Base-by-base conservation (phyloP, 192 early-diverging fungal species). In the Rhizophagus prolifer region DNA sequence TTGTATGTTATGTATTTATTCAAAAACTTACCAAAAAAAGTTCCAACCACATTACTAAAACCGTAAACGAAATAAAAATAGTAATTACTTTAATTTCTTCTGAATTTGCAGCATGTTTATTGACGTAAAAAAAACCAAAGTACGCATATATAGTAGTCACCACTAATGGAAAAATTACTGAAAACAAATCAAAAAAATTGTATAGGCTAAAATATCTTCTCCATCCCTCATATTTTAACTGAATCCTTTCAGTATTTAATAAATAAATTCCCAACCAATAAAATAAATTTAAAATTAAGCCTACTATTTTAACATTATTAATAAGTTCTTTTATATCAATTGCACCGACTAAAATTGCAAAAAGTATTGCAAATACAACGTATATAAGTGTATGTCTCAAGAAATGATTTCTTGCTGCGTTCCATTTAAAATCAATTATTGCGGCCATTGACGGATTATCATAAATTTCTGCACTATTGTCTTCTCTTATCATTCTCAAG, bases 161-260 rank as follows among this genome's bases (percentile, higher is more conserved):
- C 16, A 9, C 38, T 30, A 68, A n/a, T 44, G 66, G 66, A 7
- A 68, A 9, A 16, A 68, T 23, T 0, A 68, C 36, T 9, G 66
- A 68, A 10, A 25, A 21, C n/a, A 68, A 23, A 46, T 68, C 66
- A 44, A 68, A 68, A 9, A 68, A 44, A 68, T 41, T 68, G 38
- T 68, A 68, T 26, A 68, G 21, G 2, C 36, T 23, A n/a, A 38
- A 21, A 68, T 68, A 68, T 68, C 36, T 38, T n/a, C 2, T 7
- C 8, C 16, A 68, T 23, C 9, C n/a, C 16, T 44, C 66, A 30
- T 16, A n/a, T n/a, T 23, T 44, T 23, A 68, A 44, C 26, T 68
- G 66, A n/a, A 44, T n/a, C 7, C 36, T 68, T 44, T 68, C 66
- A 41, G 66, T 23, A 19, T 23, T 23, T 9, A 68, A 44, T 68